Conservation (phyloP, 1,284 basidiomycete species). For the Ganoderma leucocontextum region DNA sequence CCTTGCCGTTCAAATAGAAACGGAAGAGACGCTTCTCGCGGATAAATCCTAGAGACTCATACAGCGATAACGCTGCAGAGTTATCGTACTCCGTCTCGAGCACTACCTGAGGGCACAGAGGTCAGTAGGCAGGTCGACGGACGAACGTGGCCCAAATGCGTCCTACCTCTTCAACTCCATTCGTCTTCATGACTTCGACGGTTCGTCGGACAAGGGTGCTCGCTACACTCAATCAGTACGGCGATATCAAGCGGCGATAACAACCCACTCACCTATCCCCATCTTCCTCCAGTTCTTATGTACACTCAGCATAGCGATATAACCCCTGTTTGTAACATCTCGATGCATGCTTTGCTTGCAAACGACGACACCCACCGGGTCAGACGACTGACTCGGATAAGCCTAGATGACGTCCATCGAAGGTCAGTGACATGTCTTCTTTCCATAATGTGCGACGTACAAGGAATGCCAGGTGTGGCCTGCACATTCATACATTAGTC, state of each 20-base stretch:
- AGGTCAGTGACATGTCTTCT: constrained; percentile 18
- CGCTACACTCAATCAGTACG: constrained; percentile 52
- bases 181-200: constrained; percentile 80
- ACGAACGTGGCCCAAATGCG: not conserved
- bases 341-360: constrained; percentile 94
- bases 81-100: constrained; percentile 99
- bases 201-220: constrained; percentile 82
- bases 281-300: constrained; percentile 82
- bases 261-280: constrained; percentile 83
- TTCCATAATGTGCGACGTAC: constrained; percentile 53
- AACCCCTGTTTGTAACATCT: constrained; percentile 84
- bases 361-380: constrained; percentile 90
- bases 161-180: constrained; percentile 85
- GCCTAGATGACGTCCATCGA: constrained; percentile 49
- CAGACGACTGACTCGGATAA: constrained; percentile 61
- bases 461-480: constrained; percentile 94
- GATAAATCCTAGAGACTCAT: constrained; percentile 93
- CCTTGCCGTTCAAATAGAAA: constrained; percentile 96
- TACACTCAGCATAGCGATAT: constrained; percentile 98
- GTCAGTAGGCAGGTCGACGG: constrained; percentile 7
- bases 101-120: constrained; percentile 71
- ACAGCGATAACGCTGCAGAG: constrained; percentile 83
- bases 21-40: constrained; percentile 94
- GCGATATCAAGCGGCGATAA: constrained; percentile 15
- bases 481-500: constrained; percentile 43